Base-by-base conservation (phyloP, 345 rosid genomes). In the Eucalyptus microcorys region DNA sequence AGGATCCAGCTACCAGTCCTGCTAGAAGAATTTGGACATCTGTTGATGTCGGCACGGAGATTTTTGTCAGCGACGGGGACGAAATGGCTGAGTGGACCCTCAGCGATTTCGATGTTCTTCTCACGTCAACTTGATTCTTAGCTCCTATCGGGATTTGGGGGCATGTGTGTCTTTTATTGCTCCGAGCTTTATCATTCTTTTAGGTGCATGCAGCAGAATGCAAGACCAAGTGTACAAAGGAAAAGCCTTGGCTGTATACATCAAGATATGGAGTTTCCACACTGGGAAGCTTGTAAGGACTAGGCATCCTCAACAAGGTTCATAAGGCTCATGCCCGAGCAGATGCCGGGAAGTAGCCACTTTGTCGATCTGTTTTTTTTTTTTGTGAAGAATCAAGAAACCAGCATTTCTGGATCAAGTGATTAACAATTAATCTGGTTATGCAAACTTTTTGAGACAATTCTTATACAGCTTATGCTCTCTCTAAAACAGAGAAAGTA, bases 1-100 rank as follows among this genome's bases (percentile, higher is more conserved):
- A 95, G 98, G 96, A 96, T 92, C 96, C 96, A 43, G 94, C 90
- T 48, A 93, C 95, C 61, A 52, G 37, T 86, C 96, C 93, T 11
- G 98, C 94, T 24, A 94, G 93, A 92, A 95, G 98, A 89, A 91
- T 93, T 24, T 95, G 98, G 96, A 91, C 95, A 76, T 94, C 98
- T 24, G 89, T 96, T 12, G 94, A 96, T 87, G 88, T 88, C 87
- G 98, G 97, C 55, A 95, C 97, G 1, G 96, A 95, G 91, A 92
- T 95, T 89, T 94, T 92, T 64, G 88, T 92, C 15, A 93, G 93
- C 42, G 47, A 87, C 50, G 80, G 89, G 89, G 93, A 92, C 50
- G 96, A 93, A 90, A 90, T 88, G 64, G 96, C 95, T 49, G 97
- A 96, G 87, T 94, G 97, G 96, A 89, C 89, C 81, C 88, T 95